Evolutionary conservation across 2,329 filamentous ascomycete species (phyloP), one percentile per base, ranked within the genome.

Genomic region (Botryotinia convoluta): DNA sequence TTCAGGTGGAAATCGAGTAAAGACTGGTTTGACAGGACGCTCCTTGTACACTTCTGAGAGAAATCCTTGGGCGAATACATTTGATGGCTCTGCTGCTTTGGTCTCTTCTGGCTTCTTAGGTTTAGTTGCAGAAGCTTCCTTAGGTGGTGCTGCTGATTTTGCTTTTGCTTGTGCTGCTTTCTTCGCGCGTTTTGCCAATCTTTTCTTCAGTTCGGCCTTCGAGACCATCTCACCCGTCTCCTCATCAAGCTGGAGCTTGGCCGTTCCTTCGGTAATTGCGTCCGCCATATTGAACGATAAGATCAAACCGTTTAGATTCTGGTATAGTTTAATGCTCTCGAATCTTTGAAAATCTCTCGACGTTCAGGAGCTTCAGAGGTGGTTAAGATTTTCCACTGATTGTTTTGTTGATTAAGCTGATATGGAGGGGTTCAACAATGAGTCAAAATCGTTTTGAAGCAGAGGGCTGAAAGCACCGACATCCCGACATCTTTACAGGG

Each of bases 41-140:
- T 92, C 88, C 75, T 90, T 88, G 83, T 91, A 93, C 44, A 95
- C 91, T 6, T 91, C 89, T 69, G 87, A 85, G 51, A 95, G 86
- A 83, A 94, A 95, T 57, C 92, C 93, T 79, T 90, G 87, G 83
- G 93, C 93, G 85, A 95, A 95, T 88, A 95, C 94, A 39, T 79
- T 79, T 44, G 74, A 75, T 42, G 78, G 78, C 48, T 79, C 78
- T 12, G 64, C 64, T 68, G 35, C 68, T 54, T 82, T 79, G 71
- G 85, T 83, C 45, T 77, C 77, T 32, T 77, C 74, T 26, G 77
- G 75, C 69, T 80, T 76, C 42, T 78, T 77, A 51, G 75, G 67
- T 48, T 79, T 77, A 18, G 75, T 72, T 48, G 81, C 79, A 73
- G 79, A 79, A 54, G 39, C 45, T 68, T 54, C 62, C 73, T 82